phyloP scores from a whole-genome alignment of 1,284 basidiomycete genomes.

The Exsudoporus floridanus region DNA sequence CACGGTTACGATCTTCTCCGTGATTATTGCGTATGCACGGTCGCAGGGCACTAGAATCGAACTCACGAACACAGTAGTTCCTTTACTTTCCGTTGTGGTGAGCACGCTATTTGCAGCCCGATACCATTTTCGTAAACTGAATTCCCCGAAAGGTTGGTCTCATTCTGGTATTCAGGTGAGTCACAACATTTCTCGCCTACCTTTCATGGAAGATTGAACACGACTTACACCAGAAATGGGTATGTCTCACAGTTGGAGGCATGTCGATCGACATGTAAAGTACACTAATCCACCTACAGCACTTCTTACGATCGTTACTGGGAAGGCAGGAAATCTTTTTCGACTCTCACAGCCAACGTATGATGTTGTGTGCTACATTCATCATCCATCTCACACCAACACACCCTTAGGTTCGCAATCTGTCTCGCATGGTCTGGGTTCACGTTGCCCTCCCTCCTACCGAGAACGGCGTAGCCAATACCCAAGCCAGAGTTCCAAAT shows the following conservation, averaged over 20 bases:
- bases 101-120: slow-evolving; percentile 34
- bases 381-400: not conserved
- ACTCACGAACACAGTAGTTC: slow-evolving; percentile 75
- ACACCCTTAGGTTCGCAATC: slow-evolving; percentile 51
- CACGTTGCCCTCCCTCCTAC: slow-evolving; percentile 66
- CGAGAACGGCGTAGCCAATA: slow-evolving; percentile 41
- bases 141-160: slow-evolving; percentile 56
- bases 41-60: slow-evolving; percentile 52
- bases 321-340: slow-evolving; percentile 85
- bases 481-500: slow-evolving; percentile 51
- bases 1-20: slow-evolving; percentile 77
- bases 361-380: slow-evolving; percentile 35
- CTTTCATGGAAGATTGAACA: not conserved
- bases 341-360: slow-evolving; percentile 58
- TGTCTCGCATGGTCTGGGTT: slow-evolving; percentile 75
- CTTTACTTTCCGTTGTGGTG: slow-evolving; percentile 86
- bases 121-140: not conserved
- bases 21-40: slow-evolving; percentile 56
- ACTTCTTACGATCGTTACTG: slow-evolving; percentile 81
- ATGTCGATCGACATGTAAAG: not conserved
- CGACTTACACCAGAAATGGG: slow-evolving; percentile 25
- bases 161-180: slow-evolving; percentile 74
- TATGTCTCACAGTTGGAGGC: slow-evolving; percentile 13
- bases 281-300: slow-evolving; percentile 37
- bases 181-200: slow-evolving; percentile 1